These are phyloP conservation scores for Keithomyces neogunnii DNA, from an alignment of 2,329 filamentous ascomycete genomes.

Conservation along the genomic window DNA sequence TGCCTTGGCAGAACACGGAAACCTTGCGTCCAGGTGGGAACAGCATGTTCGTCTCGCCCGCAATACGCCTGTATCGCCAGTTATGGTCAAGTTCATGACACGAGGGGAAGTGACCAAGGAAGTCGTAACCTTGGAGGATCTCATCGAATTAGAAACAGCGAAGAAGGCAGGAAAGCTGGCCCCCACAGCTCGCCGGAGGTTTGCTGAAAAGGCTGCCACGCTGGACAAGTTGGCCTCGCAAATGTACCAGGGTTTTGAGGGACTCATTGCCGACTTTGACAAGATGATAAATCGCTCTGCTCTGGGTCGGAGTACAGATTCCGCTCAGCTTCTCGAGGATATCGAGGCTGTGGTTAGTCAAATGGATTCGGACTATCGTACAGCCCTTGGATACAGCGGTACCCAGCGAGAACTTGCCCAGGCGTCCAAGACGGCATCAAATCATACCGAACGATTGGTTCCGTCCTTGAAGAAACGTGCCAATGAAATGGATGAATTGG, in stretches of 20 bases:
- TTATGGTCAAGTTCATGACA: conserved; percentile 61
- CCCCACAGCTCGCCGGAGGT: conserved; percentile 47
- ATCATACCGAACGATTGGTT: conserved; percentile 54
- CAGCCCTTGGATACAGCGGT: conserved; percentile 59
- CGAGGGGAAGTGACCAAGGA: conserved; percentile 32
- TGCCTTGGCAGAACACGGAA: conserved; percentile 58
- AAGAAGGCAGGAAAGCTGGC: conserved; percentile 63
- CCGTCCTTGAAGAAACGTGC: conserved; percentile 48
- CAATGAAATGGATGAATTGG: conserved; percentile 53
- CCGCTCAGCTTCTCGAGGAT: conserved; percentile 66
- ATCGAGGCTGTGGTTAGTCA: conserved; percentile 81
- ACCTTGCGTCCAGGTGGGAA: conserved; percentile 59
- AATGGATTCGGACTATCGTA: conserved; percentile 77
- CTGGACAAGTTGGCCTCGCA: conserved; percentile 51
- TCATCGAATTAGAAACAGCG: conserved; percentile 67
- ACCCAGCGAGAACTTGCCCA: conserved; percentile 52
- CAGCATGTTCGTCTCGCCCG: conserved; percentile 56
- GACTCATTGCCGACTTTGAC: conserved; percentile 55
- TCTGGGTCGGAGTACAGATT: conserved; percentile 52
- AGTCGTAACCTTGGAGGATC: conserved; percentile 59
- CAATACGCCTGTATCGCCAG: conserved; percentile 53
- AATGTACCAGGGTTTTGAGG: conserved; percentile 53
- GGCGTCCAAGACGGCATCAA: conserved; percentile 54
- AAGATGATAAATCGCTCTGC: conserved; percentile 46
- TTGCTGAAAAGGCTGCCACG: conserved; percentile 50